These are phyloP conservation scores for Ophiosphaerella korrae DNA, from an alignment of 2,329 filamentous ascomycete species.

Conservation along the genomic window DNA sequence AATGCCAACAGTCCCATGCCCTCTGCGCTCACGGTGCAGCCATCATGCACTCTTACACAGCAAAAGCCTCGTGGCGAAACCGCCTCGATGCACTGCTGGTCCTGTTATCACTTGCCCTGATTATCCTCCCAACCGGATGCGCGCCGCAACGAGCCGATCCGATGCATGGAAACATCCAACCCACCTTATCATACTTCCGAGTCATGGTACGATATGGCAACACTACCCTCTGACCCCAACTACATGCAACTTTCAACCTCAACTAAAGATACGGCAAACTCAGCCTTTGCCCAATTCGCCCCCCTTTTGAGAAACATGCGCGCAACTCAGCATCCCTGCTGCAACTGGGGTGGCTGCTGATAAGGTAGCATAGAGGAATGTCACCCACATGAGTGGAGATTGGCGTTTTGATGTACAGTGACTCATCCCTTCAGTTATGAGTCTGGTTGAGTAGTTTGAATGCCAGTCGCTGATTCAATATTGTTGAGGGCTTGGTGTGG, in stretches of 20 bases:
- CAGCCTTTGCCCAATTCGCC: conserved; percentile 15
- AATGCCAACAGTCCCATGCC: conserved; percentile 18
- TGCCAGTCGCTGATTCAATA: conserved; percentile 27
- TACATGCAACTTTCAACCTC: conserved; percentile 7
- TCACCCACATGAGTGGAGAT: neutral
- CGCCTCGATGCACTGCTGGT: conserved; percentile 7
- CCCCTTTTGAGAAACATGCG: neutral
- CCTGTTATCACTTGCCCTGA: conserved; percentile 21
- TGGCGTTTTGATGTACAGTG: neutral
- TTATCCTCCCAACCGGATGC: conserved; percentile 21
- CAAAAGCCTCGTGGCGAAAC: conserved; percentile 5
- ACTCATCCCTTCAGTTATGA: conserved; percentile 11
- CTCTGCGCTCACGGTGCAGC: conserved; percentile 14
- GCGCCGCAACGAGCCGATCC: conserved; percentile 24
- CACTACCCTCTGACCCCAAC: conserved; percentile 9
- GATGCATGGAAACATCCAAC: conserved; percentile 6
- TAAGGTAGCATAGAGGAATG: neutral
- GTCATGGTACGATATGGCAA: conserved; percentile 15
- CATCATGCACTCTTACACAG: conserved; percentile 5
- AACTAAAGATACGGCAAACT: conserved; percentile 20
- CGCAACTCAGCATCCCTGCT: neutral
- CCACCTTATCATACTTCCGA: conserved; percentile 18
- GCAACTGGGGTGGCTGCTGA: neutral
- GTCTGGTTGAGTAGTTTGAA: conserved; percentile 26
- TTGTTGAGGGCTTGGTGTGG: conserved; percentile 13